Conservation (phyloP, 345 rosid genomes). For the Hibiscus trionum region DNA sequence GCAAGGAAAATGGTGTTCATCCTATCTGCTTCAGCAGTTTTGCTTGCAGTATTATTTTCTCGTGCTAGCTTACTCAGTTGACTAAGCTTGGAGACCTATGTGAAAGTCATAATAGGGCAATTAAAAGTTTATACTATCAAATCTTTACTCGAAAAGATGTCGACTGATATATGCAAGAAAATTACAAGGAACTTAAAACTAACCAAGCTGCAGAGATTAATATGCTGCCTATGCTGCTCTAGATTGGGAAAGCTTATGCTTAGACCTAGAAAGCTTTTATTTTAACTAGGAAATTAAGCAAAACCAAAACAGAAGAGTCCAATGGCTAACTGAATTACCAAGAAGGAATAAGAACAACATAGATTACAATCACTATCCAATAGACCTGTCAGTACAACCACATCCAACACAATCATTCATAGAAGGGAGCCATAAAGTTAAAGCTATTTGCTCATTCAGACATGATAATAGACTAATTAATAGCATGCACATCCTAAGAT, state of each 20-base stretch:
- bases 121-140: constrained; percentile 6
- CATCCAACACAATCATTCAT: neutral
- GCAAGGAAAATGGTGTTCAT: constrained; percentile 92
- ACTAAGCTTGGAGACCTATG: constrained; percentile 85
- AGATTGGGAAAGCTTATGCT: neutral
- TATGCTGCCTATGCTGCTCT: neutral
- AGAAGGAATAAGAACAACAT: neutral
- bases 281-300: neutral
- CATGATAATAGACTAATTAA: neutral
- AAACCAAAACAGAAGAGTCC: neutral
- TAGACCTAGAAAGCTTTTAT: neutral
- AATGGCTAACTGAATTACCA: neutral
- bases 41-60: constrained; percentile 76
- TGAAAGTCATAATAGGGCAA: constrained; percentile 6
- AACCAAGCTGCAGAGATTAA: neutral
- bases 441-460: neutral
- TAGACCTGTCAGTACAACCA: neutral
- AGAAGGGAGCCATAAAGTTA: neutral
- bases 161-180: neutral
- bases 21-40: constrained; percentile 77
- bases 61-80: constrained; percentile 89
- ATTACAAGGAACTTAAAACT: neutral
- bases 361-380: neutral
- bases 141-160: neutral
- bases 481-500: neutral